Conservation (phyloP, 495 filamentous ascomycete species). For the Tuber microsphaerosporum region DNA sequence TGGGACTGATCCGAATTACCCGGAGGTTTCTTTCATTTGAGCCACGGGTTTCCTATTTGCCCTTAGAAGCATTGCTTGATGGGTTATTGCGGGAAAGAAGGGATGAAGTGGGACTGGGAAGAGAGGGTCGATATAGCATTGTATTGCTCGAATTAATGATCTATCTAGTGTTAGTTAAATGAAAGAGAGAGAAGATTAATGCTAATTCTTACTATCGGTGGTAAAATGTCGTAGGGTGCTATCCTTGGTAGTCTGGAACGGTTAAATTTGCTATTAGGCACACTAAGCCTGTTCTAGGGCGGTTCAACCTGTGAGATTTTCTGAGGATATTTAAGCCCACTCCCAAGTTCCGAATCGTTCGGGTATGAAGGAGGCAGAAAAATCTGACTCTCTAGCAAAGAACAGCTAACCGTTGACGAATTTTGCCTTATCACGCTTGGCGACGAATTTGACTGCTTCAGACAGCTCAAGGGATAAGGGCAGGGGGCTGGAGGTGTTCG, state of each 20-base stretch:
- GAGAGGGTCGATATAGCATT: not conserved
- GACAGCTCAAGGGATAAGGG: not conserved
- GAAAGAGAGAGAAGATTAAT: not conserved
- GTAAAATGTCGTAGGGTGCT: not conserved
- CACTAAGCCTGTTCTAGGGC: not conserved
- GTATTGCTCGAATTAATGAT: not conserved
- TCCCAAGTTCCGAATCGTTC: not conserved
- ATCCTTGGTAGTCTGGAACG: not conserved
- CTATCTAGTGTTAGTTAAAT: not conserved
- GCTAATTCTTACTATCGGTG: not conserved
- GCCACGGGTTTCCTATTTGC: not conserved
- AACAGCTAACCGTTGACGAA: not conserved
- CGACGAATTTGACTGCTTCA: not conserved
- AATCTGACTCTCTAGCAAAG: not conserved
- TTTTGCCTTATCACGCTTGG: not conserved
- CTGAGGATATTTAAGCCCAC: not conserved
- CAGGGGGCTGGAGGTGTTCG: not conserved
- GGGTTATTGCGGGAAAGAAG: not conserved
- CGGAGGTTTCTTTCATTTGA: conserved; percentile 33
- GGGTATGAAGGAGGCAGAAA: not conserved
- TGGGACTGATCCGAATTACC: conserved; percentile 23
- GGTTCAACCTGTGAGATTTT: not conserved
- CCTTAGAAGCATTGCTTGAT: not conserved
- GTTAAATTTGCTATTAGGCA: not conserved
- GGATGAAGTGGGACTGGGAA: not conserved